Evolutionary conservation across 495 filamentous ascomycete species (phyloP), one percentile per base, ranked within the genome.

Genomic region (Xylaria telfairii): DNA sequence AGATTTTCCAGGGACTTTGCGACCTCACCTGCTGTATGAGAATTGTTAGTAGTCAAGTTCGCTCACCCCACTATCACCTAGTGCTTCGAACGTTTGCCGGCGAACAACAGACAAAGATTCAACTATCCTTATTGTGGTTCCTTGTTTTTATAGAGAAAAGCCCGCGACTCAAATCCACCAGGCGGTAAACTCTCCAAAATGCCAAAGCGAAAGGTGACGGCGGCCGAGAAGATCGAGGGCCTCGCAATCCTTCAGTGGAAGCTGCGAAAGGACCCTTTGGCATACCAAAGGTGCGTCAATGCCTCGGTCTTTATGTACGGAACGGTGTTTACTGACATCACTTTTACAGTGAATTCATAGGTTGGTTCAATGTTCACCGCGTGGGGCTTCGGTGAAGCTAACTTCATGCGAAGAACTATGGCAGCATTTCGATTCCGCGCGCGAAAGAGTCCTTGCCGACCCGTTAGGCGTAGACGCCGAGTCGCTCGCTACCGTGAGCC

Each of bases 181-280:
- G 32, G 4, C 56, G 15, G 24, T 51, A 68, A 6, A 62, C 62
- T 39, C 62, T 39, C n/a, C 76, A 84, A 75, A 64, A 95, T 93
- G 91, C 89, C 87, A 46, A 97, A 97, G 79, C 87, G 93, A 80
- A 95, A 95, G 83, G 83, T 97, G 47, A 92, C 92, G 41, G 95
- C 95, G 49, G 87, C 97, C 76, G 94, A 98, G 83, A 98, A 98
- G 87, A 90, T 96, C 74, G 95, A 98, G 75, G 94, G 93, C 79
- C 78, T 97, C 53, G 72, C 75, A 15, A 68, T 68, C 32, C 71
- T 74, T 17, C 76, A 79, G 32, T 69, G 65, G 54, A 73, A 68
- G 44, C 65, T 66, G 37, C 71, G 73, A 47, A 78, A 77, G 74
- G 76, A 79, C 62, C 74, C 77, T 53, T 70, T 71, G 34, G 74